Evolutionary conservation across 176 grass and related monocot species (phyloP), one percentile per base, ranked within the genome.

Genomic region (Tillandsia fasciculata): DNA sequence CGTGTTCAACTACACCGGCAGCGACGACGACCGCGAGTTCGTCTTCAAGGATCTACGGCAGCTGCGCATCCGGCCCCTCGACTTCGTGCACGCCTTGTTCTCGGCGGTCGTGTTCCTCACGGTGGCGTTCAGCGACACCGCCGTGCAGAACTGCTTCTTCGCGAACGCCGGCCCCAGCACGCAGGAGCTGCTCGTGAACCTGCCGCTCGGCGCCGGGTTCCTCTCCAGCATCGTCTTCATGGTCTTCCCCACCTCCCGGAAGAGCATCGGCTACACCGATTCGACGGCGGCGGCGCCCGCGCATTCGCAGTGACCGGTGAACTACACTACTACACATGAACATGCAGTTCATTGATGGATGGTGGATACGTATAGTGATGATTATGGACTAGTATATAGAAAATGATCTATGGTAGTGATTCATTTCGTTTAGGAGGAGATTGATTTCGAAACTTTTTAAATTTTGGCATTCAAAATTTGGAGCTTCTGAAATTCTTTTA

Each of bases 151-250:
- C 0, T 88, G 86, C 65, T 88, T 78, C 73, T 88, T 78, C 70
- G 65, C 24, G 0, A 50, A 54, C 17, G 66, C 49, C 0, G 50
- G 49, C 9, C 12, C 10, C 4, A 22, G 71, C 57, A 2, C 11
- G 17, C 61, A 22, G 10, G 65, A 81, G 74, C 42, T 88, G 50
- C 70, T 84, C 1, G 12, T 66, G 15, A 88, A 88, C 68, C 64
- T 84, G 33, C 86, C 86, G 15, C 57, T 88, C 1, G 86, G 86
- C 15, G 80, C 70, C 2, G 72, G 67, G 0, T 18, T 85, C 33
- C 22, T 85, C 17, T 59, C 87, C 2, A 80, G 82, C 67, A 24
- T 90, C 3, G 70, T 85, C 0, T 90, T 85, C 47, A 27, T 85
- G 20, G 61, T 90, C 22, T 82, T 85, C 18, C 87, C 82, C 0